Evolutionary conservation across 257 asterid genomes (phyloP), one percentile per base, ranked within the genome.

Genomic region (Agastache rugosa): DNA sequence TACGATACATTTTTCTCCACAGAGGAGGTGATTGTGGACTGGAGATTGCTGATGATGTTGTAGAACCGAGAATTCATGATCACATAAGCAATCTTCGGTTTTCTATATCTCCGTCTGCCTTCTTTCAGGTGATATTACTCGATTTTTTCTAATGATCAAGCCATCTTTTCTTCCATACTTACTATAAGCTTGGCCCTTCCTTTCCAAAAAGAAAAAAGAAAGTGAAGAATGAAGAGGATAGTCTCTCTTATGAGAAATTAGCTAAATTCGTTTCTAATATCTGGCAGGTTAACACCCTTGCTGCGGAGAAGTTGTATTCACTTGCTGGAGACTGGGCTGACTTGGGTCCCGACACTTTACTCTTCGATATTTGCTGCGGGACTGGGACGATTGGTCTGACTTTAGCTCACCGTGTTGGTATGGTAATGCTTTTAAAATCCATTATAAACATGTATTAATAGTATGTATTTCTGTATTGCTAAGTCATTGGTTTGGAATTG

Each of bases 271-370:
- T 77, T 76, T 76, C 8, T 47, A 11, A 68, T 37, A 64, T 56
- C 55, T 79, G 76, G 77, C 93, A 95, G 99, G 99, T 95, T 69
- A 95, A 92, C 85, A 90, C 96, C 73, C 96, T 87, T 79, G 98
- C 97, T 67, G 99, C 99, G 39, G 99, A 95, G 79, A 92, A 89
- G 79, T 76, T 95, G 86, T 95, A 92, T 77, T 84, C 91, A 37
- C 96, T 95, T 71, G 97, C 99, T 75, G 98, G 99, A 50, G 98
- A 95, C 81, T 95, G 99, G 99, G 99, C 97, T 42, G 85, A 75
- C 69, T 79, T 95, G 77, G 96, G 96, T 61, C 96, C 97, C 15
- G 97, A 92, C 78, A 92, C 98, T 8, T 80, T 95, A 74, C 96
- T 95, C 80, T 95, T 95, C 63, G 99, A 95, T 78, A 63, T 95